phyloP scores from a whole-genome alignment of 2,329 filamentous ascomycete genomes.

The Helminthosporium solani region DNA sequence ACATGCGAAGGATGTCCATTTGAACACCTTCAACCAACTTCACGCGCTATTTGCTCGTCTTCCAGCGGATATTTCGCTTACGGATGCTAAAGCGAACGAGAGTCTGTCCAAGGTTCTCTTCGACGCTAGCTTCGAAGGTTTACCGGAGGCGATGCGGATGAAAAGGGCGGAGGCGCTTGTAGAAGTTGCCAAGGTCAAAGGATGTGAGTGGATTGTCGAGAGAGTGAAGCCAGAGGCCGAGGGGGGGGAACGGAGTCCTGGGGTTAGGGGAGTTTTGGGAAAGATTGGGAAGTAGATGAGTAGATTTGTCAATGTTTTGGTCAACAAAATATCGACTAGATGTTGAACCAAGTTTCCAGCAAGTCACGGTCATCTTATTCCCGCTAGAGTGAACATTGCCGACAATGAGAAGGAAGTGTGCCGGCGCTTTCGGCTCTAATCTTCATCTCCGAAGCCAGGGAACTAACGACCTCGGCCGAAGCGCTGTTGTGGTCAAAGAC shows the following conservation, averaged over 20 bases:
- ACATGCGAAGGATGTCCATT: slow-evolving; percentile 22
- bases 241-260: slow-evolving; percentile 21
- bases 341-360: too few species aligned
- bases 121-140: slow-evolving; percentile 24
- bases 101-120: slow-evolving; percentile 24
- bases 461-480: not conserved
- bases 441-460: not conserved
- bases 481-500: not conserved
- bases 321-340: too few species aligned
- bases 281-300: slow-evolving; percentile 14
- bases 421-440: not conserved
- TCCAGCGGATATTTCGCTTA: slow-evolving; percentile 2
- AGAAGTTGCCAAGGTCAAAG: slow-evolving; percentile 15
- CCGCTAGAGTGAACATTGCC: too few species aligned
- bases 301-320: not conserved
- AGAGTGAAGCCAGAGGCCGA: slow-evolving; percentile 17
- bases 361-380: too few species aligned
- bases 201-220: slow-evolving; percentile 17
- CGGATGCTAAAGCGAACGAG: slow-evolving; percentile 11
- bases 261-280: slow-evolving; percentile 22
- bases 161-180: slow-evolving; percentile 30
- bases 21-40: slow-evolving; percentile 24
- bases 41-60: slow-evolving; percentile 22
- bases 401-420: too few species aligned
- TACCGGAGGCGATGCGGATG: slow-evolving; percentile 29